Base-by-base conservation (phyloP, 495 filamentous ascomycete species). In the Penicillium silybi region DNA sequence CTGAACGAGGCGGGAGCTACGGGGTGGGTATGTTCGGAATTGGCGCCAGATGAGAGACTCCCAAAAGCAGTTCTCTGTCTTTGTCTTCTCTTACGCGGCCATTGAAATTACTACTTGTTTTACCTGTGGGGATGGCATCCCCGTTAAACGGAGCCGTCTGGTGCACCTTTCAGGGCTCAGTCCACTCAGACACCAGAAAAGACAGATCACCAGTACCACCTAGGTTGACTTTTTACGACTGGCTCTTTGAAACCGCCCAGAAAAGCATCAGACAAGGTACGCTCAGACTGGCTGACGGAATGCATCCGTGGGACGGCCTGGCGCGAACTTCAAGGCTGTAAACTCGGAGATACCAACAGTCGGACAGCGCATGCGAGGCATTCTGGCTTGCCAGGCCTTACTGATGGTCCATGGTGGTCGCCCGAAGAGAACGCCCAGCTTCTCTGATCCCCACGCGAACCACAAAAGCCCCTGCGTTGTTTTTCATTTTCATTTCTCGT, bases 21-120 rank as follows among this genome's bases (percentile, higher is more conserved):
- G 73, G 72, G 20, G 71, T 76, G 15, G 71, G 72, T 41, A 76
- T 76, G 69, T 74, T 69, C 57, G 75, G 75, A 46, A 75, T 77
- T 42, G 73, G 75, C 53, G 73, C 72, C 50, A 66, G 73, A 67
- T 77, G 46, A 55, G 42, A 39, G 7, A 44, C 46, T 55, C 38
- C 54, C 55, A 66, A 56, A 62, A 54, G 54, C 57, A 48, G 52
- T 29, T 55, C 50, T 54, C 51, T 53, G 27, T 54, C 37, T 54
- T 29, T 34, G 37, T 37, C 23, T 51, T 56, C 46, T 53, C 48
- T 37, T 45, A 42, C 53, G 56, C 51, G 53, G 47, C 53, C 41
- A 52, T 32, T 32, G 29, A 32, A 10, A 29, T 32, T 10, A 11
- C 29, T 32, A 10, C 29, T 32, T 32, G 29, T 32, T 32, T 32